Conservation (phyloP, 129 eudicot species). For the Deinandra increscens region DNA sequence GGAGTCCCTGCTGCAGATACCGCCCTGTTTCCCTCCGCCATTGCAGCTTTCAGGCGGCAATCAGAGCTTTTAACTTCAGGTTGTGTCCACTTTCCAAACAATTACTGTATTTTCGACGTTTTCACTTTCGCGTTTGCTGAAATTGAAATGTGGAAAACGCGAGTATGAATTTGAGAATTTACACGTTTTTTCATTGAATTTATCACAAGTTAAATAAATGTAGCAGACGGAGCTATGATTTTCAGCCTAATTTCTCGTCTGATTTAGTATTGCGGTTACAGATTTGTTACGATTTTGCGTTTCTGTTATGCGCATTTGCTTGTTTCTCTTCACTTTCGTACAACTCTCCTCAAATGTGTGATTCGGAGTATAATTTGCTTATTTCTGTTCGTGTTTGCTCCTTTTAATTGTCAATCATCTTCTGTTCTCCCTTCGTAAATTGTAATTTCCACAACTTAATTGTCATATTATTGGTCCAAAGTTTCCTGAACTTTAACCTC, state of each 20-base stretch:
- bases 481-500: no score
- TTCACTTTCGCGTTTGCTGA: constrained; percentile 13
- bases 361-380: not conserved
- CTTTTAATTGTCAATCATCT: not conserved
- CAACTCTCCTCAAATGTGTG: not conserved
- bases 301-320: not conserved
- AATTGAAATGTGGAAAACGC: not conserved
- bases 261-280: no score
- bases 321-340: not conserved
- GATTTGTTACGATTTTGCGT: no score
- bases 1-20: constrained; percentile 7
- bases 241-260: no score
- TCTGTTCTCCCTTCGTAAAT: no score
- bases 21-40: not conserved
- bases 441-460: not conserved
- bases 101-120: not conserved
- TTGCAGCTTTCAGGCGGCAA: constrained; percentile 25
- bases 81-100: constrained; percentile 19
- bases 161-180: no score
- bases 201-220: no score
- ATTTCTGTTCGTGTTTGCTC: not conserved
- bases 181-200: not conserved
- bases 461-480: no score
- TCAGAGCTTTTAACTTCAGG: constrained; percentile 26
- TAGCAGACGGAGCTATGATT: no score